Percentiles rank a stretch among this genome's conserved stretches.
Conservation (phyloP, 2,329 filamentous ascomycete genomes). For the Penicillium italicum region DNA sequence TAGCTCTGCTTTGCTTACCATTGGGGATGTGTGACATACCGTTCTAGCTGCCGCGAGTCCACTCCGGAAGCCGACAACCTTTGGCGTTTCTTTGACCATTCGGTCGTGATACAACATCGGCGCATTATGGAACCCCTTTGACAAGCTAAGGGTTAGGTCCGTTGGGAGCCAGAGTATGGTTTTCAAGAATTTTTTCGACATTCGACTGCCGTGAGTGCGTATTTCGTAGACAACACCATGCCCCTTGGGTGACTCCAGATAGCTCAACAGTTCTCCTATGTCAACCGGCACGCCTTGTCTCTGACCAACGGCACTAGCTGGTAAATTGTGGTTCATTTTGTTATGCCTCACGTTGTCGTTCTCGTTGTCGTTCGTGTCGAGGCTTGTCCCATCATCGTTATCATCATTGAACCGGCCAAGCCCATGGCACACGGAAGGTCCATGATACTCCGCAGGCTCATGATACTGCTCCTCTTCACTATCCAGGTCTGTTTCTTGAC, state of each 20-base stretch:
- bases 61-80: slow-evolving; percentile 72
- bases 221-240: slow-evolving; percentile 9
- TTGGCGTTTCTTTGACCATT: slow-evolving; percentile 69
- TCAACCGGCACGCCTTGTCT: slow-evolving; percentile 13
- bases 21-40: neutral
- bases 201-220: slow-evolving; percentile 10
- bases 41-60: slow-evolving; percentile 69
- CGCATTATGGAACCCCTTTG: slow-evolving; percentile 83
- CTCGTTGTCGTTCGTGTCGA: neutral
- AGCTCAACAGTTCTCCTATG: slow-evolving; percentile 8
- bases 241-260: neutral
- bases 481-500: neutral
- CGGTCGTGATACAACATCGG: slow-evolving; percentile 82
- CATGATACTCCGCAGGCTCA: neutral
- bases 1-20: too few species aligned
- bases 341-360: neutral
- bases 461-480: slow-evolving; percentile 2
- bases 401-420: neutral
- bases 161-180: slow-evolving; percentile 76
- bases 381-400: neutral
- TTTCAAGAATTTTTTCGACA: slow-evolving; percentile 66
- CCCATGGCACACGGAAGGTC: neutral
- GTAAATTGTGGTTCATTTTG: neutral
- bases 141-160: slow-evolving; percentile 77
- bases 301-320: neutral